Evolutionary conservation across 352 stramenopile genomes (phyloP), one percentile per base, ranked within the genome.

Genomic region (Pythium oligandrum): DNA sequence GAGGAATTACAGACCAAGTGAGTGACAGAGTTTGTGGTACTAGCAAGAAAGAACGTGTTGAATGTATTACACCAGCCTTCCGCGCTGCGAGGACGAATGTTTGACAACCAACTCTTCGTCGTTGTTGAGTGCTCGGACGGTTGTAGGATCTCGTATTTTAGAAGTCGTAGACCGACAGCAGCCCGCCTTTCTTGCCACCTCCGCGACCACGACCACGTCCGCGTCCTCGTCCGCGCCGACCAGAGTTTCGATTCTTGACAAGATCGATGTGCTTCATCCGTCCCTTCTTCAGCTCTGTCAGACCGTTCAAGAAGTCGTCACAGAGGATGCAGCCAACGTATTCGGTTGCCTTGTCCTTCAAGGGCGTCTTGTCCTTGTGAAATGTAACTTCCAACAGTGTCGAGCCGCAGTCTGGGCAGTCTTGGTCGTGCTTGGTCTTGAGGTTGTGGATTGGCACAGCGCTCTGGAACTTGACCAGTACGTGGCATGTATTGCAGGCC

Each of bases 401-500:
- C 0, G 66, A 66, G 9, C 57, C 62, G 44, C 72, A 83, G 10
- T 51, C 54, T 31, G 62, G 33, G 26, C 67, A 70, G 7, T 43
- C 52, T 12, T 60, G 44, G 33, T 56, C 56, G 11, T 51, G 26
- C 26, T 50, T 6, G 12, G 57, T 57, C 35, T 63, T 57, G 44
- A 74, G 70, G 6, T 48, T 59, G 49, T 76, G 69, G 17, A 74
- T 74, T 7, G 51, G 57, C 6, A 58, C 55, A 7, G 52, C 30
- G n/a, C 50, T 58, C 38, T 67, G 69, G 54, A 82, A 82, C 26
- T 64, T 57, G 47, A 81, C 61, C 4, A 82, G 50, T 37, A 66
- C 57, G 37, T 80, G 75, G 57, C 71, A 82, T 17, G 53, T 65
- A 39, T 81, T 82, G 51, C 71, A 81, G 9, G 65, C 64, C 48